Conservation (phyloP, 495 filamentous ascomycete genomes). For the Penicillium ucsense region DNA sequence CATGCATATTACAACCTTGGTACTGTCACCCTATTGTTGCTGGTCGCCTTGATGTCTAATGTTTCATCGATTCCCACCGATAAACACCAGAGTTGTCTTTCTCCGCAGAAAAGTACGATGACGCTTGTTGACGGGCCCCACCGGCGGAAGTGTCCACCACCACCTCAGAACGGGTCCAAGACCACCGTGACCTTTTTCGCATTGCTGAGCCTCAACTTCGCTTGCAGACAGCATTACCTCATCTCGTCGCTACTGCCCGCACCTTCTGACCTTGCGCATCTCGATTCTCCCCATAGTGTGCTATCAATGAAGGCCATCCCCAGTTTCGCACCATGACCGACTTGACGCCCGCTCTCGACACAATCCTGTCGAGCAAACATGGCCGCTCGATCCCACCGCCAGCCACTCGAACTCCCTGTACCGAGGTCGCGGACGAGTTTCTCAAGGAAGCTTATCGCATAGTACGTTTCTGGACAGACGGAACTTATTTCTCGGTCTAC, state of each 20-base stretch:
- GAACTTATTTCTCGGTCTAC: not conserved
- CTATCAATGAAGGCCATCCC: not conserved
- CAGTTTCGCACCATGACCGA: conserved; percentile 47
- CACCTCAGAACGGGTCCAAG: not conserved
- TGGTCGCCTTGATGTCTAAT: no score
- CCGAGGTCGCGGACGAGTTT: conserved; percentile 68
- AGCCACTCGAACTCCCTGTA: conserved; percentile 15
- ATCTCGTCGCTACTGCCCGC: not conserved
- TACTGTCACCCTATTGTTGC: no score
- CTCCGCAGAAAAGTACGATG: not conserved
- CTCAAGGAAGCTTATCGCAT: conserved; percentile 94
- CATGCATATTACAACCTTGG: no score
- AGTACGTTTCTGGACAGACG: conserved; percentile 39
- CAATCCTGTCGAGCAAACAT: conserved; percentile 49
- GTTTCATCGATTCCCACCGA: no score
- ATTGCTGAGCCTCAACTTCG: no score
- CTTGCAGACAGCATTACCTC: not conserved
- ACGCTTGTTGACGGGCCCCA: conserved; percentile 2
- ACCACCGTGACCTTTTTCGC: no score
- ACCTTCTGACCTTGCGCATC: not conserved
- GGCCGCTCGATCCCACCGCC: not conserved
- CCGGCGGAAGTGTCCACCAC: not conserved
- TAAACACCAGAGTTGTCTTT: no score
- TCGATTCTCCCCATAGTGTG: not conserved
- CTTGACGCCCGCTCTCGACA: conserved; percentile 54